Conservation (phyloP, 805 yeast genomes). For the Ogataea saltuana region DNA sequence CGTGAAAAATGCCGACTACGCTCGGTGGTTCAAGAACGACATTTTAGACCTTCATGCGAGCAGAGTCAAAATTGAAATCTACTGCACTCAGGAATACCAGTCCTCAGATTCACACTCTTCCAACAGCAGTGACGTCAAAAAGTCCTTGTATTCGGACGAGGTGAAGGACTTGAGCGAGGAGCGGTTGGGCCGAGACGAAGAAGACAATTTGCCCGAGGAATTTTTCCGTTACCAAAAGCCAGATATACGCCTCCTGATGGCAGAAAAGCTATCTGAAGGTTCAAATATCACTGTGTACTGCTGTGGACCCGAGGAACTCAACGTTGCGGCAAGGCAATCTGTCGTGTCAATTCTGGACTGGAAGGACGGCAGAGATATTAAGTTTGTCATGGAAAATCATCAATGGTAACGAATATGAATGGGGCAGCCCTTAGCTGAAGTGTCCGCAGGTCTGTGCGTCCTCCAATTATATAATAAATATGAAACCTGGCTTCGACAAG, state of each 20-base stretch:
- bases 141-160: no score
- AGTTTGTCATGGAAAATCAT: conserved; percentile 12
- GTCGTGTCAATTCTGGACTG: conserved; percentile 3
- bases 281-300: conserved; percentile 6
- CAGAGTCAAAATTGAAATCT: neutral
- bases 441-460: no score
- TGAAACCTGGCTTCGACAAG: no score
- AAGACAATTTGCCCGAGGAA: no score
- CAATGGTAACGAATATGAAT: conserved; percentile 15
- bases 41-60: neutral
- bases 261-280: conserved; percentile 1
- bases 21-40: neutral
- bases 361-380: conserved; percentile 3
- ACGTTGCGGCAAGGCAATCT: conserved; percentile 1
- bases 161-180: no score
- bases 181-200: no score
- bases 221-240: conserved; percentile 8
- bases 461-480: no score
- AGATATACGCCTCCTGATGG: conserved; percentile 6
- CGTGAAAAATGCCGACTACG: conserved; percentile 15
- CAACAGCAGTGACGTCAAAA: no score
- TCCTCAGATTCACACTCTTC: no score
- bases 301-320: conserved; percentile 10
- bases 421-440: no score
- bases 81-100: no score